Evolutionary conservation across 176 grass and related monocot species (phyloP).

Genomic region (Aegilops umbellulata): DNA sequence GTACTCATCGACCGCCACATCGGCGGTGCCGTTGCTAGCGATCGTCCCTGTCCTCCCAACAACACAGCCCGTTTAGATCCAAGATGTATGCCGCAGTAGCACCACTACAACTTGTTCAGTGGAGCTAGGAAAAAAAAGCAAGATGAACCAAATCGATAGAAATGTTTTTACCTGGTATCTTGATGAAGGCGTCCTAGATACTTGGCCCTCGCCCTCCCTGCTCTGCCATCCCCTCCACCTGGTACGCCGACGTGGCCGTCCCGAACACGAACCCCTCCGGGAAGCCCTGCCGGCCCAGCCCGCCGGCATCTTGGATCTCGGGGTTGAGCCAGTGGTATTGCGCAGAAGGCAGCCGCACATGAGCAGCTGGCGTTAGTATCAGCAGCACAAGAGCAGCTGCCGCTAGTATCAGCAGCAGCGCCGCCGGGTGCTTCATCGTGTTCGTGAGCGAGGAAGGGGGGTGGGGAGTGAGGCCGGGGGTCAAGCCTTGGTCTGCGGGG

Average conservation of each 20-base stretch:
- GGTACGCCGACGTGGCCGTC: constrained; percentile 69
- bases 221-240: constrained; percentile 78
- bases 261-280: constrained; percentile 61
- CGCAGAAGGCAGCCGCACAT: constrained; percentile 9
- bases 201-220: constrained; percentile 50
- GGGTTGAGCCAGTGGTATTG: constrained; percentile 36
- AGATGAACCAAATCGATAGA: too few relatives aligned
- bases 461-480: not conserved
- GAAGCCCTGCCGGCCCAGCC: constrained; percentile 46
- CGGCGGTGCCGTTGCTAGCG: constrained; percentile 63
- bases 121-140: too few relatives aligned
- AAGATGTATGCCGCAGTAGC: too few relatives aligned
- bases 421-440: not conserved
- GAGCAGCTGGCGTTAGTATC: not conserved
- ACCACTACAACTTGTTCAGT: too few relatives aligned
- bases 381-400: too few relatives aligned
- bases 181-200: constrained; percentile 78
- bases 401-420: not conserved
- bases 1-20: constrained; percentile 72
- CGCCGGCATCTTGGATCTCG: constrained; percentile 40
- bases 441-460: not conserved
- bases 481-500: not conserved
- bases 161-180: constrained; percentile 35
- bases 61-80: not conserved
- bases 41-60: constrained; percentile 42